Base-by-base conservation (phyloP, 1,284 basidiomycete genomes). In the Coniophora puteana region DNA sequence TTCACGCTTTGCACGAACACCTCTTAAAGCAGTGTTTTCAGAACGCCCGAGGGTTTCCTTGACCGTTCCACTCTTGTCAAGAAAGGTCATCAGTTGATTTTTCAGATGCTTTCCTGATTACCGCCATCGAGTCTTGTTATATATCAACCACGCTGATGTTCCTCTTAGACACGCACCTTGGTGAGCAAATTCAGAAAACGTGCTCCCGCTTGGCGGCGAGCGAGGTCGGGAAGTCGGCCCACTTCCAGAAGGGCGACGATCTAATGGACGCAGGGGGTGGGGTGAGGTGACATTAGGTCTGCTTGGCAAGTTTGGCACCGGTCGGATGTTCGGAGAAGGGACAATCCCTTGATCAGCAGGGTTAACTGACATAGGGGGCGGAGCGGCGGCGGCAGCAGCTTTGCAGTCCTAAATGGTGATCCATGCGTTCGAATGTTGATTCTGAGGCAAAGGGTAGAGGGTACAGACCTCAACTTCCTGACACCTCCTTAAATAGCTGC, bases 1-100 rank as follows among this genome's bases (percentile, higher is more conserved):
- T 51, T 96, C 93, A 38, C 93, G 73, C 67, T 93, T 94, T 8
- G 85, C 78, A 41, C 86, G 83, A 24, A 90, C 86, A 24, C 77
- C 75, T 44, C 83, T 77, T 48, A 92, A 66, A 1, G 88, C 80
- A 44, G 68, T 73, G 49, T 69, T 76, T 48, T 84, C 81, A n/a
- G 68, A 63, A 24, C 78, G 74, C 27, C 76, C 72, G 23, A 76
- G 51, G 21, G 67, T 62, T 45, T 82, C 83, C 51, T 80, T 82
- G 25, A 73, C 69, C 49, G 72, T 69, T 35, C 72, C 73, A 44
- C 76, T 74, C 62, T 86, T 84, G 58, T 88, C 85, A 44, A 90
- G 67, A 54, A 89, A 80, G 5, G 80, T 83, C 46, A 85, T 88
- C 34, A 90, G 64, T 47, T 85, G 81, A 51, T 85, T 87, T 5